Evolutionary conservation across 306 rosid genomes (phyloP), one percentile per base, ranked within the genome.

Genomic region (Castanea sativa): DNA sequence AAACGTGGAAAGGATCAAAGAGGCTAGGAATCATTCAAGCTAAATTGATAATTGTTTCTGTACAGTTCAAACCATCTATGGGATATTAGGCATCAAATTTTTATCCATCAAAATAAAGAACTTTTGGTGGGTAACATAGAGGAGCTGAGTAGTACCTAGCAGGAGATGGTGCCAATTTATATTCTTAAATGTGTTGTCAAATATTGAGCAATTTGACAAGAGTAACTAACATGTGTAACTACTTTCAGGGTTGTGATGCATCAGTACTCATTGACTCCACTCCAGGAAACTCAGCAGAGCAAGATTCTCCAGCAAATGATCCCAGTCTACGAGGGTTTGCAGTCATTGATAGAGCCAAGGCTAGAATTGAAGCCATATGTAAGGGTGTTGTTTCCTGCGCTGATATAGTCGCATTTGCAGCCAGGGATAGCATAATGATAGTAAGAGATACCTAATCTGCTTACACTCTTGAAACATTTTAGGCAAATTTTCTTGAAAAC

Each of bases 391-490:
- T 90, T 74, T 92, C 97, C 6, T 90, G 96, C 45, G 92, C 95
- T 75, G 97, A 92, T 83, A 85, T 89, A 63, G 15, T 90, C 64
- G 92, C 97, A 20, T 88, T 90, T 83, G 96, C 96, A 76, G 97
- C 96, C 56, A 90, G 97, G 84, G 97, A 87, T 45, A 89, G 90
- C 79, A 64, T 90, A 59, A 89, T 83, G 70, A 41, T 90, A 0
- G 97, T 89, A 85, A 92, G 92, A 80, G 15, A 56, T 57, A 0
- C 20, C 78, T 65, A 64, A 29, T 59, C n/a, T 60, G 76, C 19
- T 57, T 29, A 29, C 11, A 5, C 15, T 63, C 63, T 56, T 18
- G n/a, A 83, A 68, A 76, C 76, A 58, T 58, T 67, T 55, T 20
- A 27, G 30, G 45, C 29, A 8, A 45, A 1, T 5, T 13, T 51